Evolutionary conservation across 1,284 basidiomycete species (phyloP).

Genomic region (Stygiomarasmius scandens): DNA sequence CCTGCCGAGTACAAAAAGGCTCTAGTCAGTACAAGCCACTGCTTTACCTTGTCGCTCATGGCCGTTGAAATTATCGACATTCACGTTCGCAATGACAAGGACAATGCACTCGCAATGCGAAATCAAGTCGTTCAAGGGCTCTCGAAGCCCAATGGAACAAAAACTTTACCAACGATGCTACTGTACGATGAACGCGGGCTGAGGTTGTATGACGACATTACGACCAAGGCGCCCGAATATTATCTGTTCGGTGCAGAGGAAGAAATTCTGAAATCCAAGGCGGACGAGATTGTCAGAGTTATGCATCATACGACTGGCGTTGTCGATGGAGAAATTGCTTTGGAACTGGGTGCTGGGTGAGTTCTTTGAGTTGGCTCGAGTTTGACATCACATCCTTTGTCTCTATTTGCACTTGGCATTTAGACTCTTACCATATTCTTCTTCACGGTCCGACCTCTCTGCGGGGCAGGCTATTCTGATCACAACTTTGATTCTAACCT

Average conservation of each 20-base stretch:
- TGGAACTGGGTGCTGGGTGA: slow-evolving; percentile 90
- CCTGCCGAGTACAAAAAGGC: not conserved
- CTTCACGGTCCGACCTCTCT: not conserved
- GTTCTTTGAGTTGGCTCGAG: slow-evolving; percentile 33
- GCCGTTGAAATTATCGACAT: slow-evolving; percentile 57
- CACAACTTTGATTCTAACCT: slow-evolving; percentile 7
- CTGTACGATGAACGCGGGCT: slow-evolving; percentile 88
- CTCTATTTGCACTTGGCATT: not conserved
- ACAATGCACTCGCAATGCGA: slow-evolving; percentile 41
- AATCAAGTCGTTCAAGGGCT: slow-evolving; percentile 60
- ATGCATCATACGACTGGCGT: slow-evolving; percentile 57
- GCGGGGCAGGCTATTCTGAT: too few species aligned
- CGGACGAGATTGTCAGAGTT: slow-evolving; percentile 67
- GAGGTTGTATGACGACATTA: slow-evolving; percentile 83
- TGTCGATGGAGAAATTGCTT: slow-evolving; percentile 57
- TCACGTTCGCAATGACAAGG: slow-evolving; percentile 38
- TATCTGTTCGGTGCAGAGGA: slow-evolving; percentile 86
- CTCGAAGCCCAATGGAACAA: slow-evolving; percentile 52
- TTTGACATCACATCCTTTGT: not conserved
- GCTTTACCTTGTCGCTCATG: slow-evolving; percentile 27
- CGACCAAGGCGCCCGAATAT: slow-evolving; percentile 82
- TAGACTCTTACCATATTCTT: not conserved
- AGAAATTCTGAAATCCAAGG: slow-evolving; percentile 63
- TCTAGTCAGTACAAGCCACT: too few species aligned
- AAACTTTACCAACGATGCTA: slow-evolving; percentile 81